Evolutionary conservation across 768 basidiomycete species (phyloP).

Genomic region (Hydnomerulius pinastri): DNA sequence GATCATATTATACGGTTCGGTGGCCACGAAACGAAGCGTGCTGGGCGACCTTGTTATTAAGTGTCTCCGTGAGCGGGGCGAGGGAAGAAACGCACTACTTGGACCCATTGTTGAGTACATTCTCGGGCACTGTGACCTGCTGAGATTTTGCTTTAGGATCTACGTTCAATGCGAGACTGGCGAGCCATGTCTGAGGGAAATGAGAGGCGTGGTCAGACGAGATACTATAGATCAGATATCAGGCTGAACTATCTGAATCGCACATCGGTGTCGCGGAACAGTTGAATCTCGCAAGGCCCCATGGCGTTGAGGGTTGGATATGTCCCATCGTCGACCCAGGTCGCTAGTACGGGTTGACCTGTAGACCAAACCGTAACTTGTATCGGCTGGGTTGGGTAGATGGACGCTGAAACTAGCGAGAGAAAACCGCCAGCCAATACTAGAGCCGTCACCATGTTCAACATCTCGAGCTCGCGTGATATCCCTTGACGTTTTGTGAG

Average conservation of each 20-base stretch:
- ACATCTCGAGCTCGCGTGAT: conserved; percentile 9
- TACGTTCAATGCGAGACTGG: conserved; percentile 46
- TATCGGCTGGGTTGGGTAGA: conserved; percentile 55
- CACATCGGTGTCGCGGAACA: conserved; percentile 48
- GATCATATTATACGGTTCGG: conserved; percentile 23
- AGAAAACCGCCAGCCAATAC: conserved; percentile 8
- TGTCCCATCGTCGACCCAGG: conserved; percentile 52
- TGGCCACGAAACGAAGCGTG: conserved; percentile 35
- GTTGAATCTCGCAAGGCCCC: conserved; percentile 45
- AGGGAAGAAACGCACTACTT: conserved; percentile 31
- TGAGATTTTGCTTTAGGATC: conserved; percentile 31
- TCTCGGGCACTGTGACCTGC: conserved; percentile 32
- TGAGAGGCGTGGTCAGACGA: neutral
- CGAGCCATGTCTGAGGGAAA: conserved; percentile 39
- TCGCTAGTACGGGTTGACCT: conserved; percentile 43
- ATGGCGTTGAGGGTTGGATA: conserved; percentile 44
- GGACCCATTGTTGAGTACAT: conserved; percentile 24
- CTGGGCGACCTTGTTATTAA: conserved; percentile 14
- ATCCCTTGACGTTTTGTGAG: neutral
- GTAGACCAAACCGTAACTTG: conserved; percentile 45
- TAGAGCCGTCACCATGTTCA: neutral
- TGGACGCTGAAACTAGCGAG: conserved; percentile 30
- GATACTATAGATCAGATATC: neutral
- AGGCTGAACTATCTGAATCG: conserved; percentile 14
- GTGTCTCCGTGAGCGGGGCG: neutral